Evolutionary conservation across 139 green algal species (phyloP), one percentile per base, ranked within the genome.

Genomic region (Pedinophyceae sp.): DNA sequence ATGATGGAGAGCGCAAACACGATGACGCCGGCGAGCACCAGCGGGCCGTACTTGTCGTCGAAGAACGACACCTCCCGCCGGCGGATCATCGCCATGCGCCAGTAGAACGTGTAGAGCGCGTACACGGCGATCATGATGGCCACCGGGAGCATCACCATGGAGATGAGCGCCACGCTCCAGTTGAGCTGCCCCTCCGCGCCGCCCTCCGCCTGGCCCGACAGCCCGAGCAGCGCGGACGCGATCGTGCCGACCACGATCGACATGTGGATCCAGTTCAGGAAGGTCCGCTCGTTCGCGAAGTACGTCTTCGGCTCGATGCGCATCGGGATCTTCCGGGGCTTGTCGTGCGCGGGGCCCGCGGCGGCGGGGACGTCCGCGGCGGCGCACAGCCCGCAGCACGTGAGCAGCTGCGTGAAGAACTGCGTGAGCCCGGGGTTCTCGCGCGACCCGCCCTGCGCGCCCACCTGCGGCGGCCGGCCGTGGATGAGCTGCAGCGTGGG

Each of bases 221-320:
- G 34, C 34, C 34, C 34, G 27, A 89, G 69, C 67, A 92, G 67
- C 30, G 78, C 80, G 2, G 80, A 67, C 17, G 67, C 62, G 46
- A 92, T 84, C 43, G 75, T 86, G 17, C 85, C 85, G 10, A 93
- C 68, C 22, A 81, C 93, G 51, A 94, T 69, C 1, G 78, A 73
- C 88, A 96, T 96, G 71, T 94, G 78, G 45, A 95, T 73, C 88
- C 88, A 97, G 5, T 77, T 75, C 52, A 97, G 71, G 68, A 95
- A 94, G 27, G 88, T 97, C 62, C 88, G 78, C 71, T 95, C 88
- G 61, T 95, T 97, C 59, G 88, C 88, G 52, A 97, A 93, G 57
- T 90, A 94, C 15, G 83, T 91, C 73, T 97, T 97, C 49, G 88
- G 88, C 72, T 97, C 88, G 27, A 95, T 73, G 41, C 75, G 66